Conservation (phyloP, 2,329 filamentous ascomycete species). For the Macrophomina tecta region DNA sequence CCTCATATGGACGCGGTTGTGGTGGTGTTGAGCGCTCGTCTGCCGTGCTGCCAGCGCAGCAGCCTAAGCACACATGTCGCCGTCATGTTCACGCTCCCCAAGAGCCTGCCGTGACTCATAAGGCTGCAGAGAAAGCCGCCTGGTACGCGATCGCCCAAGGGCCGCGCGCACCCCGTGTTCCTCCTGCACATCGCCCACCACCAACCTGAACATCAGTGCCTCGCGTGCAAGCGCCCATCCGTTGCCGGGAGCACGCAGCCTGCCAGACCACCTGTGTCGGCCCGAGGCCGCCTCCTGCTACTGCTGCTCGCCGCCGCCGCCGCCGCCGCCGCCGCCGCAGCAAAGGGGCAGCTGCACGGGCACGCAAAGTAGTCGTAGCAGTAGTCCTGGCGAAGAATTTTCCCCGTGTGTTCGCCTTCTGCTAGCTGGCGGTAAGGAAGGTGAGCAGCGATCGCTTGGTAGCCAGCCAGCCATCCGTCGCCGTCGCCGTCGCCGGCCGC, state of each 20-base stretch:
- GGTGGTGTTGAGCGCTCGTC: slow-evolving; percentile 11
- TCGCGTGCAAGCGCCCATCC: neutral
- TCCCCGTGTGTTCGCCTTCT: too few relatives aligned
- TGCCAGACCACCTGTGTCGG: slow-evolving; percentile 6
- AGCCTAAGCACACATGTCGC: slow-evolving; percentile 2
- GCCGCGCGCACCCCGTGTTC: slow-evolving; percentile 5
- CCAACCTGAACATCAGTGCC: neutral
- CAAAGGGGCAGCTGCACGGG: slow-evolving; percentile 25
- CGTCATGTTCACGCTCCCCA: slow-evolving; percentile 2
- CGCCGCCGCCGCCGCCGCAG: slow-evolving; percentile 7
- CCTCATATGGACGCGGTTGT: slow-evolving; percentile 8
- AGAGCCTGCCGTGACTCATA: slow-evolving; percentile 15
- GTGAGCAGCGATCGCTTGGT: too few relatives aligned
- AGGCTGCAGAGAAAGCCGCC: slow-evolving; percentile 7
- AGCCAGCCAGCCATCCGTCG: too few relatives aligned
- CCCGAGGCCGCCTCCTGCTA: slow-evolving; percentile 1
- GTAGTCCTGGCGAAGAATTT: too few relatives aligned
- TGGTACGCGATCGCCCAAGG: slow-evolving; percentile 12
- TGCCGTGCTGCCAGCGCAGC: slow-evolving; percentile 9
- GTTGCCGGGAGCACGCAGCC: slow-evolving; percentile 1
- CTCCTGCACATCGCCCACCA: slow-evolving; percentile 16
- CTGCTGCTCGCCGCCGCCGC: neutral
- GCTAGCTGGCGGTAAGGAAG: too few relatives aligned
- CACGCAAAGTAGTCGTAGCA: neutral
- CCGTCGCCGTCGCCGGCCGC: too few relatives aligned